Evolutionary conservation across 805 yeast species (phyloP).

Genomic region (Ogataea pilisensis): DNA sequence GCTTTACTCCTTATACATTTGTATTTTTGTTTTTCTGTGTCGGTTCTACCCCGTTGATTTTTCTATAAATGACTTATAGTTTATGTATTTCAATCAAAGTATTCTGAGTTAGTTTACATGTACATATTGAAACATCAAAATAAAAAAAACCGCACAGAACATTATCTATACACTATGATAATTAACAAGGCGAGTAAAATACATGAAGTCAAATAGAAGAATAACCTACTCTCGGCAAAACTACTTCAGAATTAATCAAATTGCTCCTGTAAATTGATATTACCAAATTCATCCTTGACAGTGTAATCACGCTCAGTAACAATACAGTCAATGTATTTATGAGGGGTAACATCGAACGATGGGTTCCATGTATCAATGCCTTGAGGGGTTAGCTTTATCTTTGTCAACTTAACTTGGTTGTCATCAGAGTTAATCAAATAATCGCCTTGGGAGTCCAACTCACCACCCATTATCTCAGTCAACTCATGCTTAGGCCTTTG

Average conservation of each 20-base stretch:
- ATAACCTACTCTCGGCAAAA: no score
- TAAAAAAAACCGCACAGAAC: no score
- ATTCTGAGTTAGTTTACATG: no score
- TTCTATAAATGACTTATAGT: no score
- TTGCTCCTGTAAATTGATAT: constrained; percentile 30
- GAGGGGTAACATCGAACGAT: constrained; percentile 91
- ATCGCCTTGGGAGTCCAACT: constrained; percentile 33
- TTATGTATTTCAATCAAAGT: no score
- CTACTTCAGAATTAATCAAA: background rate
- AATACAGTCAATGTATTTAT: constrained; percentile 76
- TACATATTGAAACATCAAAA: no score
- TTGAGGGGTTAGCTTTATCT: constrained; percentile 80
- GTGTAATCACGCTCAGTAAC: constrained; percentile 75
- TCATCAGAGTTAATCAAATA: constrained; percentile 27
- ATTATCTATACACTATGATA: background rate
- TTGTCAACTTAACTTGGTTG: constrained; percentile 31
- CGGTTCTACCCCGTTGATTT: no score
- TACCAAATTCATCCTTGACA: constrained; percentile 46
- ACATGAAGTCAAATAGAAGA: background rate
- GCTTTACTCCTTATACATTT: no score
- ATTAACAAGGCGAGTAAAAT: background rate
- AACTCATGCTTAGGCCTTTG: constrained; percentile 81
- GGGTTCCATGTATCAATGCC: constrained; percentile 93
- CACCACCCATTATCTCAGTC: constrained; percentile 69
- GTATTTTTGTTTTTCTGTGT: no score